Conservation (phyloP, 495 filamentous ascomycete genomes). For the Massariosphaeria phaeospora region DNA sequence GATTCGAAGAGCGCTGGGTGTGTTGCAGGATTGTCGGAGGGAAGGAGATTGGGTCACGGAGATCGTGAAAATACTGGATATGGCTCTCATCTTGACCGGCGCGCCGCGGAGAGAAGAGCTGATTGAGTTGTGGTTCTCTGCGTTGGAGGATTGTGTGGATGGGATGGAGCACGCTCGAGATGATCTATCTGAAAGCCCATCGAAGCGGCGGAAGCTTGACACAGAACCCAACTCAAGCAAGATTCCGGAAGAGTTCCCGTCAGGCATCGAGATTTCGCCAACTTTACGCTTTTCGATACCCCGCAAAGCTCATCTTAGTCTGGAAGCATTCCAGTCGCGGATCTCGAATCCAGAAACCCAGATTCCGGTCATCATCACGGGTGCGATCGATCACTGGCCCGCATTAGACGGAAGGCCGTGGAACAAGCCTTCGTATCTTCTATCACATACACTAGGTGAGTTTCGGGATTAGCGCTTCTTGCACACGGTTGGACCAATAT, state of each 20-base stretch:
- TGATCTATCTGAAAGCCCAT: not conserved
- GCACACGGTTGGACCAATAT: too few species aligned
- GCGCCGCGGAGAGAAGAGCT: constrained; percentile 59
- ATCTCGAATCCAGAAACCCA: constrained; percentile 45
- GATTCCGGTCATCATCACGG: constrained; percentile 67
- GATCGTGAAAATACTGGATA: constrained; percentile 66
- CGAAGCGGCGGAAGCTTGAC: constrained; percentile 18
- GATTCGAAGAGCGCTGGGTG: constrained; percentile 54
- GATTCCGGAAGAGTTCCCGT: constrained; percentile 14
- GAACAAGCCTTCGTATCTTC: constrained; percentile 68
- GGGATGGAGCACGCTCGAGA: not conserved
- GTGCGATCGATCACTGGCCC: constrained; percentile 67
- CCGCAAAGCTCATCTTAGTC: constrained; percentile 16
- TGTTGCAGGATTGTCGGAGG: constrained; percentile 8
- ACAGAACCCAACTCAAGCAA: not conserved
- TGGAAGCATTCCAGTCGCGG: constrained; percentile 62
- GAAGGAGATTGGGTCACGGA: constrained; percentile 36
- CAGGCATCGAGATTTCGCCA: not conserved
- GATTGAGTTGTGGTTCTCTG: constrained; percentile 52
- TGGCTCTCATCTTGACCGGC: constrained; percentile 76
- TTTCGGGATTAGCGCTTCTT: too few species aligned
- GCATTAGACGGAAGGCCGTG: constrained; percentile 65
- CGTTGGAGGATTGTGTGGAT: constrained; percentile 40
- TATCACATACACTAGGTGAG: constrained; percentile 68
- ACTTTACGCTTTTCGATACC: constrained; percentile 18